A percentile compares a stretch with the other conserved stretches of the same genome.
Conservation (phyloP, 2,329 filamentous ascomycete genomes). For the Botrytis cinerea region DNA sequence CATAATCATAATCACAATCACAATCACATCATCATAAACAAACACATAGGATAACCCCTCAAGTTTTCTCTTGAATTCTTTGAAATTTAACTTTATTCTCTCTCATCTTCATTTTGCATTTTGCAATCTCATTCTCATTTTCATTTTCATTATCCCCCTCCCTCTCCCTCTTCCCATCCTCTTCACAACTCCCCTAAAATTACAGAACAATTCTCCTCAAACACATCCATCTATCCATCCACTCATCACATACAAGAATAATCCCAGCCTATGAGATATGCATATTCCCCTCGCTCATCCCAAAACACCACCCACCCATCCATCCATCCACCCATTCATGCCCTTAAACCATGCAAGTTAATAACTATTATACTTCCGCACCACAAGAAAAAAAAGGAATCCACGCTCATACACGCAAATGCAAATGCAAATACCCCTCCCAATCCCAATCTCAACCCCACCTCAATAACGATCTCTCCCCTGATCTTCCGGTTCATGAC, state of each 20-base stretch:
- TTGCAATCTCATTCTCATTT: neutral
- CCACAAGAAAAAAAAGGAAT: neutral
- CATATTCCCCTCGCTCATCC: neutral
- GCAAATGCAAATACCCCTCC: neutral
- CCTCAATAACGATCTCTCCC: conserved; percentile 10
- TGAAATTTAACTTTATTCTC: too few relatives aligned
- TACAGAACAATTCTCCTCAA: neutral
- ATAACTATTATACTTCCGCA: neutral
- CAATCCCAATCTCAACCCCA: neutral
- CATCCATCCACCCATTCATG: neutral
- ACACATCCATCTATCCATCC: neutral
- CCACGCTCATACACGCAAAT: neutral
- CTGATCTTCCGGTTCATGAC: conserved; percentile 54
- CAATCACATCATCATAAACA: too few relatives aligned
- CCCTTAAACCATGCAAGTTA: neutral
- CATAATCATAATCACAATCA: too few relatives aligned
- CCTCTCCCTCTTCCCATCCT: too few relatives aligned
- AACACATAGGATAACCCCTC: neutral
- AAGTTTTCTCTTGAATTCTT: too few relatives aligned
- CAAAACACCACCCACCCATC: neutral
- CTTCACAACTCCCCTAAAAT: neutral
- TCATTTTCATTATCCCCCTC: neutral
- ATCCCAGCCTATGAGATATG: neutral
- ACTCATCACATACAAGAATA: neutral
- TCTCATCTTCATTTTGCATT: too few relatives aligned